Percentiles rank a stretch among this genome's conserved stretches.
Evolutionary conservation across 2,329 filamentous ascomycete genomes (phyloP).

Genomic region (Penicillium vulpinum): DNA sequence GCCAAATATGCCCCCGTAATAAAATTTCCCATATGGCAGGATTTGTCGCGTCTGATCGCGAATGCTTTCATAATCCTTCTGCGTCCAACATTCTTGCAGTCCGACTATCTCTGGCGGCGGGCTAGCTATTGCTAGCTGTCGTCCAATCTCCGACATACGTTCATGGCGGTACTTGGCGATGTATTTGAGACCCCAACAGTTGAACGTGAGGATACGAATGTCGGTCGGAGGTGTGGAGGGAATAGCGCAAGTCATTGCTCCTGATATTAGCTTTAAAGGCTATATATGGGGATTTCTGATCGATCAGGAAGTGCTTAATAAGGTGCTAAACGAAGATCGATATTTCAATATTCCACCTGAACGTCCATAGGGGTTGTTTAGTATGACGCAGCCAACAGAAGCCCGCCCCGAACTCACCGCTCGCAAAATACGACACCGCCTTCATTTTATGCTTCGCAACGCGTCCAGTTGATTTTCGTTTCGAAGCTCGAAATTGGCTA

Average conservation of each 20-base stretch:
- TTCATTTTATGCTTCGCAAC: not conserved
- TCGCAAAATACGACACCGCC: not conserved
- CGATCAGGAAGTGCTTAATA: not conserved
- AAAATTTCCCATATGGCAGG: slow-evolving; percentile 90
- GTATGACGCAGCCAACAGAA: slow-evolving; percentile 1
- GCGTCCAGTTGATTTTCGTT: slow-evolving; percentile 6
- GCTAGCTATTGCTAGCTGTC: slow-evolving; percentile 66
- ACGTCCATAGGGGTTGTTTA: not conserved
- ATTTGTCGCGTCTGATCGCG: slow-evolving; percentile 70
- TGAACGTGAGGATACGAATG: slow-evolving; percentile 81
- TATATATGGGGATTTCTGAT: not conserved
- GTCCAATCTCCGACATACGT: slow-evolving; percentile 80
- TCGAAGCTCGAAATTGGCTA: not conserved
- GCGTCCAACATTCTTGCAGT: slow-evolving; percentile 94
- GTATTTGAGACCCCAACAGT: slow-evolving; percentile 95
- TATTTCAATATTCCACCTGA: not conserved
- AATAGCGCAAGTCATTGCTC: slow-evolving; percentile 18
- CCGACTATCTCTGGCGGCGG: slow-evolving; percentile 81
- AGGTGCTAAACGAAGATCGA: not conserved
- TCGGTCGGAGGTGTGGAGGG: slow-evolving; percentile 50
- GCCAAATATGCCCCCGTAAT: slow-evolving; percentile 84
- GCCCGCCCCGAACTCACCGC: not conserved
- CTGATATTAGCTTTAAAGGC: not conserved
- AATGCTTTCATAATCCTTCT: slow-evolving; percentile 78
- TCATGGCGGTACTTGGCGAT: slow-evolving; percentile 75